Conservation (phyloP, 495 filamentous ascomycete genomes). For the Cudoniella acicularis region DNA sequence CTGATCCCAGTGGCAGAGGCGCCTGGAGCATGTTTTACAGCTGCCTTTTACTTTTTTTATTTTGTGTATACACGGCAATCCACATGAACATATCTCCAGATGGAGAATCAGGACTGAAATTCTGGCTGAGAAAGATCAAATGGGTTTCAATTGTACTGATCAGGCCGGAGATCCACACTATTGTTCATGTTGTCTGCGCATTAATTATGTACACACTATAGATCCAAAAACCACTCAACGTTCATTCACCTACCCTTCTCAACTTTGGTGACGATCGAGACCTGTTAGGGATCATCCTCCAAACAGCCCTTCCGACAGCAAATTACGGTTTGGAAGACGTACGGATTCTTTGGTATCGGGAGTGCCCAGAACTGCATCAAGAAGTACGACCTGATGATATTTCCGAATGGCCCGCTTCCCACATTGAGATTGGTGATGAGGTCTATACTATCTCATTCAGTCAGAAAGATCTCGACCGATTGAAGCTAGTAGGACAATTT, state of each 20-base stretch:
- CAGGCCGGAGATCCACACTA: constrained; percentile 3
- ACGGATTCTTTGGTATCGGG: too few species aligned
- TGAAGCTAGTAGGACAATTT: too few species aligned
- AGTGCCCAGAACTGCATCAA: too few species aligned
- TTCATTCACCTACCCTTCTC: constrained; percentile 5
- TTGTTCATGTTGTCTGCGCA: constrained; percentile 11
- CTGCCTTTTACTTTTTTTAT: background rate
- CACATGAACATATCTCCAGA: background rate
- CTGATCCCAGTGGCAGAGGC: background rate
- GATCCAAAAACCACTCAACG: constrained; percentile 14
- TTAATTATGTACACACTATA: constrained; percentile 10
- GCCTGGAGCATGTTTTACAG: background rate
- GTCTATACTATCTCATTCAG: too few species aligned
- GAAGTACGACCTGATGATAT: too few species aligned
- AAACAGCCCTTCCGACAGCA: too few species aligned
- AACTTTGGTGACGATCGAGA: constrained; percentile 4
- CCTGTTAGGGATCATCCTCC: background rate
- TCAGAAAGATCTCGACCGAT: too few species aligned
- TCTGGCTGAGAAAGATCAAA: background rate
- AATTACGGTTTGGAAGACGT: too few species aligned
- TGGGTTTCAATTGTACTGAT: background rate
- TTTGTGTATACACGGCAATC: background rate
- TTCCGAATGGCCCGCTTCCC: too few species aligned
- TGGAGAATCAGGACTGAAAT: background rate
- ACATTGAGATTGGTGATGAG: too few species aligned